A percentile compares a stretch with the other conserved stretches of the same genome.
Conservation (phyloP, 768 basidiomycete species). For the Sarcodon sp. region DNA sequence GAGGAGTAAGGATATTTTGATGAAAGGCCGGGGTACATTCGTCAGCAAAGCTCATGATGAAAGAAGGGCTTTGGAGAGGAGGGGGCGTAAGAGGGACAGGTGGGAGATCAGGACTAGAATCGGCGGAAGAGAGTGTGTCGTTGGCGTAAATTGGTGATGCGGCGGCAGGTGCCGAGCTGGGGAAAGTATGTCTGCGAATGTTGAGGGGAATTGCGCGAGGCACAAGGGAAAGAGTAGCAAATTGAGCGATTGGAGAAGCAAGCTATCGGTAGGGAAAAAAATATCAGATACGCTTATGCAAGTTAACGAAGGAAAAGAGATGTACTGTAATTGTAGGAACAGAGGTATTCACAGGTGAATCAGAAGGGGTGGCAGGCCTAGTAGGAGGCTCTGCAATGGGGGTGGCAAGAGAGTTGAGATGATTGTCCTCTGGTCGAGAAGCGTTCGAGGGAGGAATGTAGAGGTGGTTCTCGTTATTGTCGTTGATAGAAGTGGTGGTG, state of each 20-base stretch:
- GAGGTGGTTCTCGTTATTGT: no score
- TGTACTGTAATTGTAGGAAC: not conserved
- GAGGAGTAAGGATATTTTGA: no score
- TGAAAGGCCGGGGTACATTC: no score
- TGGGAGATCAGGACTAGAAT: constrained; percentile 4
- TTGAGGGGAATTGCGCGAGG: constrained; percentile 31
- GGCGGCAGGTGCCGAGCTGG: constrained; percentile 6
- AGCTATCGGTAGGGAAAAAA: constrained; percentile 9
- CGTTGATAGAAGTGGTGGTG: not conserved
- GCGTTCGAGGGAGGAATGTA: no score
- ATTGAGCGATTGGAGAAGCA: constrained; percentile 26
- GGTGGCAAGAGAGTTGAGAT: not conserved
- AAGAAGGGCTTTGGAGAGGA: not conserved
- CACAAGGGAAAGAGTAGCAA: constrained; percentile 43
- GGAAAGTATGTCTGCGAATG: not conserved
- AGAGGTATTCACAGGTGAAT: not conserved
- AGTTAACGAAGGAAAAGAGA: not conserved
- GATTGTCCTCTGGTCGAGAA: not conserved
- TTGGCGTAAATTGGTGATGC: constrained; percentile 8
- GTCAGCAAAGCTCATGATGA: no score
- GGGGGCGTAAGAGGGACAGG: not conserved
- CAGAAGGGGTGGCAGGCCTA: not conserved
- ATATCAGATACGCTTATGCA: not conserved
- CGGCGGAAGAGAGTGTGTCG: constrained; percentile 20
- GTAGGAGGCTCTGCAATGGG: not conserved